These are phyloP conservation scores for Fraxinus platypoda DNA, from an alignment of 305 asterid species.

Conservation along the genomic window DNA sequence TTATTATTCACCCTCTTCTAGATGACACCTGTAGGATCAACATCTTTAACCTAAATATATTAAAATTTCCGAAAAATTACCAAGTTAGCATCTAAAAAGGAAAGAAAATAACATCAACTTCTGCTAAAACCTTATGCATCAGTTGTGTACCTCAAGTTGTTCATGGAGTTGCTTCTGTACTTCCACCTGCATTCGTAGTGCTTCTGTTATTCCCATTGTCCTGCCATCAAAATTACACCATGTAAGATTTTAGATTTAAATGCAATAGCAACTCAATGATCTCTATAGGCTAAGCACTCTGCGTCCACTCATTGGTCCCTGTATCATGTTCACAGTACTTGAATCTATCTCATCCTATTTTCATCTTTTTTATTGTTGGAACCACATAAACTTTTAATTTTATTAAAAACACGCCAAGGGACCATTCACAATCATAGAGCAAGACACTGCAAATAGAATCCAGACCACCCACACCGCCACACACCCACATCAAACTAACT, in stretches of 20 bases:
- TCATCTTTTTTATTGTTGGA: not conserved
- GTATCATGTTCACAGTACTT: not conserved
- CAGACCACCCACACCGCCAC: not conserved
- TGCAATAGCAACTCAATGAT: not conserved
- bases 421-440: not conserved
- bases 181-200: constrained; percentile 64
- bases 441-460: not conserved
- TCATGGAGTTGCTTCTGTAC: constrained; percentile 77
- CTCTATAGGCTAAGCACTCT: not conserved
- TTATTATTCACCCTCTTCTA: not conserved
- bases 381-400: not conserved
- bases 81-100: not conserved
- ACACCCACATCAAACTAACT: not conserved
- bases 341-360: not conserved
- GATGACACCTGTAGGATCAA: not conserved
- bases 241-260: not conserved
- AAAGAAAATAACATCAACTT: constrained; percentile 1
- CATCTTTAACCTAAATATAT: not conserved
- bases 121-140: constrained; percentile 5
- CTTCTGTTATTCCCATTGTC: constrained; percentile 59
- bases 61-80: not conserved
- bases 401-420: not conserved
- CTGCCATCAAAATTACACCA: constrained; percentile 31
- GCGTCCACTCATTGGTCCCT: not conserved
- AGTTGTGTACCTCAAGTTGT: constrained; percentile 61